Evolutionary conservation across 495 filamentous ascomycete species (phyloP).

Genomic region (Podospora appendiculata): DNA sequence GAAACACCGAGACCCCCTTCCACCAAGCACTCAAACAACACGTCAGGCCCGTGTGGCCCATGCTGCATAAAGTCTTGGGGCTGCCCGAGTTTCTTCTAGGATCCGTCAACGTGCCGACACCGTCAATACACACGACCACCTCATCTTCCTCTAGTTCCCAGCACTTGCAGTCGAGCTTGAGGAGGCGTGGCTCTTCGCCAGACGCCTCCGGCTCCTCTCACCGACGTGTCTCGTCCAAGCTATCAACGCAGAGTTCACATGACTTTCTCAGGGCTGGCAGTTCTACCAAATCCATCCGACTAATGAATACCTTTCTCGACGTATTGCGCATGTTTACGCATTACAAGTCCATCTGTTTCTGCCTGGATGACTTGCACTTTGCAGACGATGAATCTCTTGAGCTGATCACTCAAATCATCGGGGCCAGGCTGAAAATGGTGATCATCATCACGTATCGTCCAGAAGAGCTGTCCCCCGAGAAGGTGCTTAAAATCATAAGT

Average conservation of each 20-base stretch:
- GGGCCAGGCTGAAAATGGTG: slow-evolving; percentile 64
- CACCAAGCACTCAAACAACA: slow-evolving; percentile 67
- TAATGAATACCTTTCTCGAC: slow-evolving; percentile 79
- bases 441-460: slow-evolving; percentile 62
- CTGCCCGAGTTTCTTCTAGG: slow-evolving; percentile 68
- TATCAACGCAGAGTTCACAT: slow-evolving; percentile 46
- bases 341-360: slow-evolving; percentile 74
- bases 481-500: slow-evolving; percentile 37
- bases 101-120: slow-evolving; percentile 15
- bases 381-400: slow-evolving; percentile 81
- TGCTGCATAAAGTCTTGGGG: slow-evolving; percentile 67
- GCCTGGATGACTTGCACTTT: slow-evolving; percentile 79
- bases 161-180: slow-evolving; percentile 11
- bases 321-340: slow-evolving; percentile 70
- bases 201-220: slow-evolving; percentile 18
- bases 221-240: slow-evolving; percentile 5
- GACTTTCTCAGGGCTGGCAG: slow-evolving; percentile 65
- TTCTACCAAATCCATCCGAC: slow-evolving; percentile 64
- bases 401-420: slow-evolving; percentile 65
- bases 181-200: slow-evolving; percentile 36
- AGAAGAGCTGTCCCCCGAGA: slow-evolving; percentile 42
- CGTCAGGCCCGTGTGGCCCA: slow-evolving; percentile 69
- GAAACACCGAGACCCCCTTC: slow-evolving; percentile 74
- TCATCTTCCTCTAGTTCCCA: slow-evolving; percentile 13
- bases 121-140: slow-evolving; percentile 3